Percentiles rank a stretch among this genome's conserved stretches.
Evolutionary conservation across 2,329 filamentous ascomycete species (phyloP).

Genomic region (Scedosporium minutisporum): DNA sequence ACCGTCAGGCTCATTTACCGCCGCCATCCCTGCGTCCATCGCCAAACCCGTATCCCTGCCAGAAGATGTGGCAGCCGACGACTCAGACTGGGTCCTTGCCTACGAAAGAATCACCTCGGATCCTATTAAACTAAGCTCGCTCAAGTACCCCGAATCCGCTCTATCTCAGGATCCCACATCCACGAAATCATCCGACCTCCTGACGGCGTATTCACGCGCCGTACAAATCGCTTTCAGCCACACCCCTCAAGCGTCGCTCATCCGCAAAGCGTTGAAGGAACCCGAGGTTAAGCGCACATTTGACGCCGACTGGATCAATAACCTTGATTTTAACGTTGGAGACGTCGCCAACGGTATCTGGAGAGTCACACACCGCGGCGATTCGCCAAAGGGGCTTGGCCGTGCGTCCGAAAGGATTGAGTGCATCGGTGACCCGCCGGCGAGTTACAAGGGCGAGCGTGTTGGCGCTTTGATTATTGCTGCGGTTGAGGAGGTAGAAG

Average conservation of each 20-base stretch:
- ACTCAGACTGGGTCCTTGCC: slow-evolving; percentile 16
- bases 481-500: slow-evolving; percentile 7
- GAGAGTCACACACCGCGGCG: slow-evolving; percentile 16
- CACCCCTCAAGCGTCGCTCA: slow-evolving; percentile 21
- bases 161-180: neutral
- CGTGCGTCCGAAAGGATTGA: slow-evolving; percentile 15
- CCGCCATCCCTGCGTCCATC: slow-evolving; percentile 8
- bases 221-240: slow-evolving; percentile 21
- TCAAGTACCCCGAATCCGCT: neutral
- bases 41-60: slow-evolving; percentile 12
- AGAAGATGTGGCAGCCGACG: slow-evolving; percentile 11
- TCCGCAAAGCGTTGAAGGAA: slow-evolving; percentile 16
- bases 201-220: slow-evolving; percentile 18
- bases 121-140: slow-evolving; percentile 10
- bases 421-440: slow-evolving; percentile 17
- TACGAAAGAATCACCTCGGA: slow-evolving; percentile 19
- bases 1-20: slow-evolving; percentile 13
- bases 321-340: slow-evolving; percentile 14
- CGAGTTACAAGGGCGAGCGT: slow-evolving; percentile 9
- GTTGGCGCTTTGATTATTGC: slow-evolving; percentile 10
- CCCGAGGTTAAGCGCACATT: slow-evolving; percentile 14
- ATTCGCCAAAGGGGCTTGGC: slow-evolving; percentile 9
- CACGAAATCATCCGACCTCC: slow-evolving; percentile 10
- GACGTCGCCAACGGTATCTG: slow-evolving; percentile 24
- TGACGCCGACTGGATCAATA: slow-evolving; percentile 13